Percentiles rank a stretch among this genome's conserved stretches.
phyloP scores from a whole-genome alignment of 495 filamentous ascomycete species.

The Terfezia boudieri region DNA sequence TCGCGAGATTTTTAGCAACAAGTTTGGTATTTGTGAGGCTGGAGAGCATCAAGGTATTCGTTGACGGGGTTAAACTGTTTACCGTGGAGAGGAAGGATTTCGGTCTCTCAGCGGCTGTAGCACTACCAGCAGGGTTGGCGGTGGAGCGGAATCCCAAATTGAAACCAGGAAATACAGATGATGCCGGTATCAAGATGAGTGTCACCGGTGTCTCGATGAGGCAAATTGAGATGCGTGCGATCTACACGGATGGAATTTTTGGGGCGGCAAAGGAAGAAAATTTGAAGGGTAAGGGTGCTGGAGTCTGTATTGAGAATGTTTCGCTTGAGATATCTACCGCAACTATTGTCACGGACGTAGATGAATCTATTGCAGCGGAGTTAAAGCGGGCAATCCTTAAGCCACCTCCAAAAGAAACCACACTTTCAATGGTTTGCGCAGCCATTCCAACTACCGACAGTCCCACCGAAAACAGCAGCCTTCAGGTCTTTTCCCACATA shows the following conservation, averaged over 20 bases:
- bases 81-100: conserved; percentile 36
- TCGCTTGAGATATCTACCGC: conserved; percentile 77
- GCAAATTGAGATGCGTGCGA: not conserved
- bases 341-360: conserved; percentile 46
- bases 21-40: conserved; percentile 90
- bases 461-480: not conserved
- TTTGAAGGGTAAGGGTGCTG: not conserved
- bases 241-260: not conserved
- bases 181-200: not conserved
- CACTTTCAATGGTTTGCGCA: conserved; percentile 59
- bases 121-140: not conserved
- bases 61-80: conserved; percentile 69
- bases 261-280: not conserved
- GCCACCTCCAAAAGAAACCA: conserved; percentile 68
- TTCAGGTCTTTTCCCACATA: not conserved
- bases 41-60: conserved; percentile 64
- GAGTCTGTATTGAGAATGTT: conserved; percentile 26
- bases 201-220: not conserved
- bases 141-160: not conserved
- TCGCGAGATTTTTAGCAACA: conserved; percentile 79
- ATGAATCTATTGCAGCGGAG: conserved; percentile 46
- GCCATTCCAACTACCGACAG: not conserved
- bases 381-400: conserved; percentile 92
- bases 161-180: not conserved
- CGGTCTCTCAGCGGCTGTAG: not conserved